Base-by-base conservation (phyloP, 148 eudicot species). In the Pharnaceum exiguum region DNA sequence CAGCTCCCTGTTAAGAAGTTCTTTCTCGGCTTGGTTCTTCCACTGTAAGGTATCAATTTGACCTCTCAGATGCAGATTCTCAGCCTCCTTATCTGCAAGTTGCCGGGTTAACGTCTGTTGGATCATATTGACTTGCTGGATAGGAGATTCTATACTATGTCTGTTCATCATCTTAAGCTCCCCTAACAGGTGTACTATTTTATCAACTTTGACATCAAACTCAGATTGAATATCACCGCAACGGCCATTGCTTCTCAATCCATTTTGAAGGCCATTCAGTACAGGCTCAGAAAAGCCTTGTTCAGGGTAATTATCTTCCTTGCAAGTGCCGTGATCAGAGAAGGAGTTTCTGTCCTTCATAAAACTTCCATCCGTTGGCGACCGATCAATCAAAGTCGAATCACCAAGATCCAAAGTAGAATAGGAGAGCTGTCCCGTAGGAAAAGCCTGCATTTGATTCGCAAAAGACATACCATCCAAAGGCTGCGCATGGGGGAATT, bases 1-100 rank as follows among this genome's bases (percentile, higher is more conserved):
- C 0, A 94, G 83, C 80, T 94, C 96, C 7, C 86, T 76, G 26
- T 88, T 84, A 33, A 73, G 83, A 50, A 81, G 82, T 53, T 28
- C 46, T 27, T 81, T 55, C 64, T 83, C 85, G 3, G 42, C 43
- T 45, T 88, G 77, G 15, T 57, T 76, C 49, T 60, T 57, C 53
- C 68, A 74, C 65, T 81, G 75, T 10, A 77, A 55, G 51, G 81
- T 95, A 8, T 81, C 95, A 25, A 44, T 24, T 62, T 65, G 75
- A 39, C 22, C 18, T 62, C 62, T 81, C 76, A 89, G 42, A 46
- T 77, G 77, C 37, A 70, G 63, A 44, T 85, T 66, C 51, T 85
- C 18, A 18, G 9, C 10, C 0, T 83, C 83, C 71, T 82, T 39
- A 53, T 55, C 50, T 60, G 78, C 65, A 70, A 36, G 33, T 77